Evolutionary conservation across 108 stramenopile species (phyloP).

Genomic region (Cyclotella baltica): DNA sequence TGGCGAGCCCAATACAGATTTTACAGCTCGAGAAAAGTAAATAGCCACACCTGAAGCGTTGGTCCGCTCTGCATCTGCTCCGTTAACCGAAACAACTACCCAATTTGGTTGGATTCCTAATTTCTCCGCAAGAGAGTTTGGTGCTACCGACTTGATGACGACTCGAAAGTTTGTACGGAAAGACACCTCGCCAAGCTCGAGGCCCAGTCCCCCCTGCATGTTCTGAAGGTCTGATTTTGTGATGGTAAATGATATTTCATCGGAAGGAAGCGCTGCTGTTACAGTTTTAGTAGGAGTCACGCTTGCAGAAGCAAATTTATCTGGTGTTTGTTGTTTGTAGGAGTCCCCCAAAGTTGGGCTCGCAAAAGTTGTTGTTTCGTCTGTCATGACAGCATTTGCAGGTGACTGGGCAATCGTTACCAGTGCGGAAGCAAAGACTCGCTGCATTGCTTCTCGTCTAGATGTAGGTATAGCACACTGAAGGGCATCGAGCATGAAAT

Average conservation of each 20-base stretch:
- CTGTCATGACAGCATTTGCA: constrained; percentile 59
- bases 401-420: background rate
- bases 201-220: constrained; percentile 63
- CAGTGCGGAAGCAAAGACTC: constrained; percentile 3
- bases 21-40: constrained; percentile 64
- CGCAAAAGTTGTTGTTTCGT: constrained; percentile 72
- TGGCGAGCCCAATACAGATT: constrained; percentile 22
- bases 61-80: constrained; percentile 60
- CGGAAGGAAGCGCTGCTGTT: constrained; percentile 23
- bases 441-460: constrained; percentile 28
- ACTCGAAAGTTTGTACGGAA: constrained; percentile 82
- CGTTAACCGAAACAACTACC: constrained; percentile 74
- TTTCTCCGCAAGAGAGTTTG: constrained; percentile 67
- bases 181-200: constrained; percentile 75
- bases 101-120: constrained; percentile 71
- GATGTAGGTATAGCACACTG: background rate
- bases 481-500: background rate
- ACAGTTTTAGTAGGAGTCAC: background rate
- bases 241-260: constrained; percentile 60
- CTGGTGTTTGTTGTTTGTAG: constrained; percentile 26
- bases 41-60: constrained; percentile 77
- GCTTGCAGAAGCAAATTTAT: background rate
- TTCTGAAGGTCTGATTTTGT: constrained; percentile 57
- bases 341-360: constrained; percentile 34
- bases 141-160: constrained; percentile 73